Conservation (phyloP, 352 stramenopile genomes). For the Phytophthora boehmeriae region DNA sequence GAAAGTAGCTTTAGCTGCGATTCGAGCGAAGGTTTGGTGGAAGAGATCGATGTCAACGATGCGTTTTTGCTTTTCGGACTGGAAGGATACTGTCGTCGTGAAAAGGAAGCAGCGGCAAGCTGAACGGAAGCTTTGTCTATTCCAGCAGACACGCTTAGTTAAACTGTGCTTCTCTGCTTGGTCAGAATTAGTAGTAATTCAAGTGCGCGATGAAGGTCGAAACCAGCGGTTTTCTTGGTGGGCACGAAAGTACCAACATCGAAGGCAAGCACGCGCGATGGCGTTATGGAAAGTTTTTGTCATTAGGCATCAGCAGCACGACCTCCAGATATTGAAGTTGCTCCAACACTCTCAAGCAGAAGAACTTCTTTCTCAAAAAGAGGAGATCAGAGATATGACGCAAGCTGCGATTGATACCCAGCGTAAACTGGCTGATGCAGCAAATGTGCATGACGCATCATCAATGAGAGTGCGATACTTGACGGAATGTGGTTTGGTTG, state of each 20-base stretch:
- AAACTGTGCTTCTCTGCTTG: constrained; percentile 23
- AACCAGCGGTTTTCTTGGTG: constrained; percentile 23
- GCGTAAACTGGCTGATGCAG: constrained; percentile 11
- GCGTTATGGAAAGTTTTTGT: constrained; percentile 26
- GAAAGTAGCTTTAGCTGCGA: constrained; percentile 30
- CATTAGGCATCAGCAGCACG: constrained; percentile 19
- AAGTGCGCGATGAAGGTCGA: constrained; percentile 5
- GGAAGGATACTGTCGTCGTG: constrained; percentile 19
- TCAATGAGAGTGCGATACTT: constrained; percentile 21
- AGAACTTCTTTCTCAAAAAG: constrained; percentile 13
- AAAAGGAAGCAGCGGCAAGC: constrained; percentile 13
- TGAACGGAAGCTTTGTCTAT: constrained; percentile 20
- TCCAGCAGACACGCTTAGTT: constrained; percentile 17
- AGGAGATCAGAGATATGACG: constrained; percentile 20
- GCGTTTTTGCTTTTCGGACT: constrained; percentile 33
- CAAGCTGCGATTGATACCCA: constrained; percentile 8
- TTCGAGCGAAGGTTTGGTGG: constrained; percentile 47
- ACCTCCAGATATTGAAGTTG: constrained; percentile 19
- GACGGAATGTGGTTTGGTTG: constrained; percentile 17
- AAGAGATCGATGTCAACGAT: constrained; percentile 36
- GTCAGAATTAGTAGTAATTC: constrained; percentile 11
- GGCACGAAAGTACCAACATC: constrained; percentile 9
- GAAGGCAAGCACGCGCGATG: constrained; percentile 21
- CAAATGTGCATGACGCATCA: constrained; percentile 11
- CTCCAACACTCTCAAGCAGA: constrained; percentile 17